These are phyloP conservation scores for Plenodomus lindquistii DNA, from an alignment of 2,329 filamentous ascomycete genomes.

Conservation along the genomic window DNA sequence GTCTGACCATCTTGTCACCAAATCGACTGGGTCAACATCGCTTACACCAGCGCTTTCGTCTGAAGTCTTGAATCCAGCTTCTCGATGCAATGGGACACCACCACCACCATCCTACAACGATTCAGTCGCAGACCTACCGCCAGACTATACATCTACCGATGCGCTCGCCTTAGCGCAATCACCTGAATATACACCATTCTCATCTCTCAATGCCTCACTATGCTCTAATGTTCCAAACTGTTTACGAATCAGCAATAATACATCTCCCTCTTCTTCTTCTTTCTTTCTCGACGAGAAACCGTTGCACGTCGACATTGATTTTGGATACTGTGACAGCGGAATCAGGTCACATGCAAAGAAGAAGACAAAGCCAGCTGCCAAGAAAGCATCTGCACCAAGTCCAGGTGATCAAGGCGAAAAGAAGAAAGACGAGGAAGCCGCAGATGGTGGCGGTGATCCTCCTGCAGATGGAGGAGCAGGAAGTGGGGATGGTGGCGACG, in stretches of 20 bases:
- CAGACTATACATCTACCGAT: slow-evolving; percentile 51
- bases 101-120: slow-evolving; percentile 52
- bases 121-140: slow-evolving; percentile 48
- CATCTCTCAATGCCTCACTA: slow-evolving; percentile 36
- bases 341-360: slow-evolving; percentile 58
- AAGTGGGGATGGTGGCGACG: slow-evolving; percentile 40
- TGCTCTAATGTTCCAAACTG: slow-evolving; percentile 35
- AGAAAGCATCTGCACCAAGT: slow-evolving; percentile 25
- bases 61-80: slow-evolving; percentile 30
- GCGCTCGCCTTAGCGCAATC: slow-evolving; percentile 45
- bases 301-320: slow-evolving; percentile 56
- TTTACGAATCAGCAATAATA: slow-evolving; percentile 33
- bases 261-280: slow-evolving; percentile 31
- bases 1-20: slow-evolving; percentile 29
- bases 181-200: slow-evolving; percentile 35
- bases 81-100: slow-evolving; percentile 14
- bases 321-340: slow-evolving; percentile 58
- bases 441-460: slow-evolving; percentile 38
- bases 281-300: slow-evolving; percentile 39
- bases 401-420: slow-evolving; percentile 54
- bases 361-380: slow-evolving; percentile 49
- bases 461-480: slow-evolving; percentile 43
- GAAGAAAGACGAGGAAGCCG: slow-evolving; percentile 49
- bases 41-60: slow-evolving; percentile 21
- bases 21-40: slow-evolving; percentile 18